A percentile compares a stretch with the other conserved stretches of the same genome.
phyloP scores from a whole-genome alignment of 2,329 filamentous ascomycete species.

The Pseudogymnoascus sp. region DNA sequence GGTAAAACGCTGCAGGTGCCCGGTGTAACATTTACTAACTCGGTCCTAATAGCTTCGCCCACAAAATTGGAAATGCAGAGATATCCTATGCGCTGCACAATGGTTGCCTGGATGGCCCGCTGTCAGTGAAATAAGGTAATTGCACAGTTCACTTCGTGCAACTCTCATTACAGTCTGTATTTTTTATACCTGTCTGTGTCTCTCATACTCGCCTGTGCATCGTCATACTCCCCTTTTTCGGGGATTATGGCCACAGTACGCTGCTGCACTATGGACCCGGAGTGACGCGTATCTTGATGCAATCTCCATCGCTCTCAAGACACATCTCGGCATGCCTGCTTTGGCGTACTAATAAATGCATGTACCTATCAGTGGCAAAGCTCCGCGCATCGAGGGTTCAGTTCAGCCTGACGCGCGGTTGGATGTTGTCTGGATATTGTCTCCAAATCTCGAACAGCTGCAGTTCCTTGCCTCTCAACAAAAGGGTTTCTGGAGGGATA shows the following conservation, averaged over 20 bases:
- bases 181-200: neutral
- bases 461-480: neutral
- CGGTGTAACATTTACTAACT: neutral
- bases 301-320: neutral
- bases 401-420: neutral
- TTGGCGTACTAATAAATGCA: neutral
- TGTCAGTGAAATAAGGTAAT: constrained; percentile 5
- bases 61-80: neutral
- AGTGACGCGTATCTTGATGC: neutral
- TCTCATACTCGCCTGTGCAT: constrained; percentile 1
- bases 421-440: too few species aligned
- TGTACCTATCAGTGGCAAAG: neutral
- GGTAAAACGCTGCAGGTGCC: neutral
- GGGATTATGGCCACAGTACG: neutral
- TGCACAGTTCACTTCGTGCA: constrained; percentile 1
- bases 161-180: neutral
- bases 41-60: neutral
- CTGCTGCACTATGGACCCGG: neutral
- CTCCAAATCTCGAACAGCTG: neutral
- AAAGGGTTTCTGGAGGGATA: neutral
- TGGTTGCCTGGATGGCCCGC: constrained; percentile 2
- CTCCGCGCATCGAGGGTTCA: neutral
- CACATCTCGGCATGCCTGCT: neutral
- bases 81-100: neutral
- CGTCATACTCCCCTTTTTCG: constrained; percentile 6